Percentiles rank a stretch among this genome's conserved stretches.
These are phyloP conservation scores for Pelargonium cotyledonis DNA, from an alignment of 441 rosid genomes.

Conservation along the genomic window DNA sequence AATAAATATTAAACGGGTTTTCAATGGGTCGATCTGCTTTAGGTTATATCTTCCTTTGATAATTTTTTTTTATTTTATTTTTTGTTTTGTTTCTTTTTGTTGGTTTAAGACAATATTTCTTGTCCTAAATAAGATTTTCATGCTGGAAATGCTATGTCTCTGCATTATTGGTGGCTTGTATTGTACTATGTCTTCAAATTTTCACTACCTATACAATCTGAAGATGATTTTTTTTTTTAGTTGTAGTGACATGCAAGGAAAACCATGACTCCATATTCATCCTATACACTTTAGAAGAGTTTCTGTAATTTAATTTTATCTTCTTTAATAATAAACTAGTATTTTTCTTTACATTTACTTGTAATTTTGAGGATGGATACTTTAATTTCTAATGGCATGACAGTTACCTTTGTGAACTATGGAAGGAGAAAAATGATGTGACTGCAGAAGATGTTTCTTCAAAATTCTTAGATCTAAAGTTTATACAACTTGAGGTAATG, in stretches of 20 bases:
- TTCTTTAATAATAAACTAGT: neutral
- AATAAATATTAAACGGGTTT: neutral
- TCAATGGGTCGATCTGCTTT: neutral
- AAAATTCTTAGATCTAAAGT: slow-evolving; percentile 38
- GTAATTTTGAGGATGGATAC: neutral
- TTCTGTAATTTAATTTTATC: slow-evolving; percentile 7
- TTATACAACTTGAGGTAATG: slow-evolving; percentile 61
- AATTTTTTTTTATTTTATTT: neutral
- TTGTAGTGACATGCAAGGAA: neutral
- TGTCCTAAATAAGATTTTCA: neutral
- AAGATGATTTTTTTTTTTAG: no score
- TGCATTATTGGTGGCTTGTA: neutral
- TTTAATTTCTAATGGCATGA: slow-evolving; percentile 25
- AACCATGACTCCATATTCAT: neutral
- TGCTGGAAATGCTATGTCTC: neutral
- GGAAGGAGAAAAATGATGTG: slow-evolving; percentile 56
- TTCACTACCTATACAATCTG: no score
- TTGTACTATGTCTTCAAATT: neutral
- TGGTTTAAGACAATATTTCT: neutral
- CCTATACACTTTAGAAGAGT: neutral
- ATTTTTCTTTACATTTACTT: neutral
- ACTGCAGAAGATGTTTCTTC: slow-evolving; percentile 31
- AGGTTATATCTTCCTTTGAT: neutral
- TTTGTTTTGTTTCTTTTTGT: no score
- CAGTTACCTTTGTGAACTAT: slow-evolving; percentile 71